These are phyloP conservation scores for Raffaelea arxii DNA, from an alignment of 2,329 filamentous ascomycete species.

Conservation along the genomic window DNA sequence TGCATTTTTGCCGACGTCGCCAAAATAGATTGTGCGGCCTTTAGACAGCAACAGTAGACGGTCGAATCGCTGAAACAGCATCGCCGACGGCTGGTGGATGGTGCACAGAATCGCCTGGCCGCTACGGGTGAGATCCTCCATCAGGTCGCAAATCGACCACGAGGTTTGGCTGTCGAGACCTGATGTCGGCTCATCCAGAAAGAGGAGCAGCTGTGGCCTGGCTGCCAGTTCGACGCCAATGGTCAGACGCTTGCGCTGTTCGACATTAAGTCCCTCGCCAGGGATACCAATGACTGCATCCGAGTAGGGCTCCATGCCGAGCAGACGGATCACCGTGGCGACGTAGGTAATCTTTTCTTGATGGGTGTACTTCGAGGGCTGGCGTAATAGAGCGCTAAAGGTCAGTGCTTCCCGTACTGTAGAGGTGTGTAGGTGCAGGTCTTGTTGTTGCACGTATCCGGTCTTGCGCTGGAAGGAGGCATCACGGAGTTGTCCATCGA, in stretches of 20 bases:
- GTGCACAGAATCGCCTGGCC: constrained; percentile 20
- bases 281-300: constrained; percentile 86
- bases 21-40: constrained; percentile 13
- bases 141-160: constrained; percentile 52
- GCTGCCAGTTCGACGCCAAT: constrained; percentile 90
- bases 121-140: constrained; percentile 46
- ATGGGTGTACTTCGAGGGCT: constrained; percentile 62
- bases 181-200: constrained; percentile 51
- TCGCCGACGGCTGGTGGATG: constrained; percentile 13
- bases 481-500: constrained; percentile 57
- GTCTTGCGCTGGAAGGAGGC: constrained; percentile 84
- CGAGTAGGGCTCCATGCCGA: constrained; percentile 85
- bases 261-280: constrained; percentile 67
- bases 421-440: constrained; percentile 74
- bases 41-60: constrained; percentile 8
- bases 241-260: constrained; percentile 68
- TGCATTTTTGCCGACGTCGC: constrained; percentile 55
- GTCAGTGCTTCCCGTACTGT: constrained; percentile 82
- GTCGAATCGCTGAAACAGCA: constrained; percentile 13
- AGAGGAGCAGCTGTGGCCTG: constrained; percentile 59
- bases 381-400: constrained; percentile 78
- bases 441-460: constrained; percentile 87
- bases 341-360: constrained; percentile 80
- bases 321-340: constrained; percentile 78
- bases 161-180: constrained; percentile 56